A percentile compares a stretch with the other conserved stretches of the same genome.
Evolutionary conservation across 2,329 filamentous ascomycete genomes (phyloP).

Genomic region (Geosmithia putterillii): DNA sequence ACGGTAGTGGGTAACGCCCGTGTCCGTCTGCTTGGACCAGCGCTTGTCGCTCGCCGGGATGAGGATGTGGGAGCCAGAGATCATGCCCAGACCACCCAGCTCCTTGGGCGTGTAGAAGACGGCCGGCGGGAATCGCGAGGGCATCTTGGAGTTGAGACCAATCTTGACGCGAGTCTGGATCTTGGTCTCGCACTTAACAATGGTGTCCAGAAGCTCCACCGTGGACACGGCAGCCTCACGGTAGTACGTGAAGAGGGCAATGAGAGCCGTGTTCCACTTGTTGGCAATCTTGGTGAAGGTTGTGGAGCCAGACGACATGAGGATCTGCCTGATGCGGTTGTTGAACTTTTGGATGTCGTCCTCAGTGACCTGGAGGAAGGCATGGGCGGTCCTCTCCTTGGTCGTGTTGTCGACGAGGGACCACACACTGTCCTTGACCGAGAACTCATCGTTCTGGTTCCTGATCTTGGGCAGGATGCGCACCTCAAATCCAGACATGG

Average conservation of each 20-base stretch:
- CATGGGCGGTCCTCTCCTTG: constrained; percentile 93
- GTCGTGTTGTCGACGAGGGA: constrained; percentile 91
- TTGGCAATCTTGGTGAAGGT: constrained; percentile 99
- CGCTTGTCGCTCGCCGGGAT: constrained; percentile 96
- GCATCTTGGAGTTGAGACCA: constrained; percentile 98
- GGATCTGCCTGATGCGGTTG: constrained; percentile 93
- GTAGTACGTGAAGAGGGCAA: constrained; percentile 97
- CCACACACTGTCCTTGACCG: constrained; percentile 97
- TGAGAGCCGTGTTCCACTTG: constrained; percentile 98
- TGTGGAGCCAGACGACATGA: constrained; percentile 98
- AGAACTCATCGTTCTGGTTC: constrained; percentile 92
- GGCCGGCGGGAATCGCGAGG: constrained; percentile 91
- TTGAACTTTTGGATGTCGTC: constrained; percentile 99
- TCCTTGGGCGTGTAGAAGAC: constrained; percentile 99
- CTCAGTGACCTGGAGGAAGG: constrained; percentile 94
- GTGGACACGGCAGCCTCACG: constrained; percentile 95
- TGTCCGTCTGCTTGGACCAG: constrained; percentile 97
- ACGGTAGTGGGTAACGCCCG: constrained; percentile 91
- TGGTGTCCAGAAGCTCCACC: constrained; percentile 85
- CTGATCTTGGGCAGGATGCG: constrained; percentile 90
- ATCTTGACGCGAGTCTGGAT: constrained; percentile 99
- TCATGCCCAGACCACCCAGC: constrained; percentile 94
- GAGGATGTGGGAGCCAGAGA: constrained; percentile 93
- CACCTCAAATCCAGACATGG: constrained; percentile 97
- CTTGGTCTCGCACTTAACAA: constrained; percentile 99